These are phyloP conservation scores for Acer negundo DNA, from an alignment of 345 rosid species.

Conservation along the genomic window DNA sequence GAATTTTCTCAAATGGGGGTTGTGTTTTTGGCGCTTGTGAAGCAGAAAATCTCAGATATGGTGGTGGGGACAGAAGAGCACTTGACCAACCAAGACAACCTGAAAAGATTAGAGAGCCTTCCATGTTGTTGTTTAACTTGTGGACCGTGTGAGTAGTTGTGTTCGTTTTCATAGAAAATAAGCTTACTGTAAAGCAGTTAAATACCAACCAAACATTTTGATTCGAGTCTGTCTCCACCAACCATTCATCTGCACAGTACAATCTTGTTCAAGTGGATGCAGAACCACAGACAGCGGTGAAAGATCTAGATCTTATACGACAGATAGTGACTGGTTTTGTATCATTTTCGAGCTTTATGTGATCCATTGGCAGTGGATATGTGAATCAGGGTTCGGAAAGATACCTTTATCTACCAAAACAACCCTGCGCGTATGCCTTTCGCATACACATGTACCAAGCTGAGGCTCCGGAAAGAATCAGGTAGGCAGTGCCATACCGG, in stretches of 20 bases:
- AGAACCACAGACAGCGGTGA: neutral
- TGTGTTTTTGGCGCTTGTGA: neutral
- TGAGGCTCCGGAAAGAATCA: no score
- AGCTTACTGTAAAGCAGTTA: no score
- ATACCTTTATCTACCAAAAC: slow-evolving; percentile 10
- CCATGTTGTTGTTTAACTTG: neutral
- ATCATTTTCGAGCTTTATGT: neutral
- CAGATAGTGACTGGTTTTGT: neutral
- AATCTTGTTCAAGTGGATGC: neutral
- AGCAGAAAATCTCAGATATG: neutral
- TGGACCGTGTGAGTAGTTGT: no score
- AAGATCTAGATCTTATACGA: no score
- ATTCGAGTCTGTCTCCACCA: neutral
- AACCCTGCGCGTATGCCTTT: neutral
- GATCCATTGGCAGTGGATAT: neutral
- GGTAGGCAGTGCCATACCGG: neutral
- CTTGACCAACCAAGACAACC: neutral
- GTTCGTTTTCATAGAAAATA: no score
- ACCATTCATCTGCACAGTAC: neutral
- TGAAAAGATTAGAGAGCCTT: neutral
- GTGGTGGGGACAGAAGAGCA: neutral
- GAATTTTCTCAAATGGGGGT: neutral
- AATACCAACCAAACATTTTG: neutral
- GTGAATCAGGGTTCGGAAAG: neutral
- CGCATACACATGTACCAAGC: neutral